Evolutionary conservation across 139 green algal species (phyloP), one percentile per base, ranked within the genome.

Genomic region (Klebsormidium nitens): DNA sequence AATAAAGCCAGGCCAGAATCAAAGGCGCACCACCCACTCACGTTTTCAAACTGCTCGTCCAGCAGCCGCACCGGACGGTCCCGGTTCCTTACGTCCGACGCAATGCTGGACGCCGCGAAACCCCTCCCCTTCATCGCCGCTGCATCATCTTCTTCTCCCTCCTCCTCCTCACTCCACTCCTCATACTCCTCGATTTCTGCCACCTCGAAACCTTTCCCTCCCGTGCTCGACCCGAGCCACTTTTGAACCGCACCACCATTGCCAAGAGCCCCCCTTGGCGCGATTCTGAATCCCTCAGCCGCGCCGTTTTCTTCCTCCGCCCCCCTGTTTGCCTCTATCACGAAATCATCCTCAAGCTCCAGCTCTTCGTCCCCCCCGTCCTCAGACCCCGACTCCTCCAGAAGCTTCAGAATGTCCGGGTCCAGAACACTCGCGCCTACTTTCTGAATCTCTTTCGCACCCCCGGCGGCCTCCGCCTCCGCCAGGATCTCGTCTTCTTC

Each of bases 291-390:
- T 50, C 64, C 80, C 67, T 49, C 72, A 49, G 42, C 67, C 68
- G 0, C 59, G 44, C 19, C 73, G 66, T 32, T 17, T 40, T 28
- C 29, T n/a, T n/a, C n/a, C 2, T 19, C 64, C 11, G 19, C 69
- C 28, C 56, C 60, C 4, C 36, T 62, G 6, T 64, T 81, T n/a
- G 76, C 76, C 36, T 55, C 29, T 28, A 72, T 6, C 6, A 81
- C 42, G 34, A 83, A 81, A 59, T 81, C 76, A 42, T 83, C 76
- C 66, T 81, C 62, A 5, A 81, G 57, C 47, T 83, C 76, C n/a
- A n/a, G n/a, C n/a, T n/a, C n/a, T n/a, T n/a, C n/a, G n/a, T n/a
- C n/a, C n/a, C 29, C 29, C 26, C 60, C 60, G 35, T 68, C 26
- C 3, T 3, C 36, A 5, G 36, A 6, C 36, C 34, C 60, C 34